Conservation (phyloP, 345 rosid species). For the Salix udensis region DNA sequence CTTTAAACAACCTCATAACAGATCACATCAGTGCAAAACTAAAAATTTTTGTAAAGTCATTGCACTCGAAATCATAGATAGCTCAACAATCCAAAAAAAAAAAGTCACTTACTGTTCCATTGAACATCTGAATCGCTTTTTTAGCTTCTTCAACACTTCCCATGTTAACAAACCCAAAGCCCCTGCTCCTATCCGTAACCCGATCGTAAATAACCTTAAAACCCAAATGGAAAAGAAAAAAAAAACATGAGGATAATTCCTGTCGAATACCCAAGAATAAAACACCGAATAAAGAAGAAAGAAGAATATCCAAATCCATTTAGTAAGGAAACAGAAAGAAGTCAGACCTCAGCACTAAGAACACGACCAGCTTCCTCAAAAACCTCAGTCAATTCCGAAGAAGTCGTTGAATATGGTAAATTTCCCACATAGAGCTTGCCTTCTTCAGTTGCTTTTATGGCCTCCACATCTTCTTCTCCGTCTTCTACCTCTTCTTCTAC, state of each 20-base stretch:
- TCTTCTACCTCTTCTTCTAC: constrained; percentile 25
- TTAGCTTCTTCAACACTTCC: constrained; percentile 70
- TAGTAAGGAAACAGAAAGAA: neutral
- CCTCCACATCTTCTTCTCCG: constrained; percentile 15
- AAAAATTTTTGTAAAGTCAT: neutral
- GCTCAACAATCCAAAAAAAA: neutral
- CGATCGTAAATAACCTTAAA: constrained; percentile 71
- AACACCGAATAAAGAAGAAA: neutral
- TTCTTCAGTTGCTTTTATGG: constrained; percentile 36
- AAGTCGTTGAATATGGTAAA: constrained; percentile 66
- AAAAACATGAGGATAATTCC: neutral
- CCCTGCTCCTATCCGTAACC: constrained; percentile 93
- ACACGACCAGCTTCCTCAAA: constrained; percentile 77
- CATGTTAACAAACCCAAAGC: constrained; percentile 88
- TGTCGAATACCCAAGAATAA: neutral
- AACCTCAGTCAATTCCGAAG: constrained; percentile 53
- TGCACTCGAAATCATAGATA: neutral
- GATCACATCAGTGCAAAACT: neutral
- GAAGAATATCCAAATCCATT: neutral
- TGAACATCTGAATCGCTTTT: constrained; percentile 70
- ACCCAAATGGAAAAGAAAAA: neutral
- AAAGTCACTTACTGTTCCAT: constrained; percentile 65
- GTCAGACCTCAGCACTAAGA: constrained; percentile 58
- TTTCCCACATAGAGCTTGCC: constrained; percentile 83
- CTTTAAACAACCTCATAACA: neutral